These are phyloP conservation scores for Erodium moschatum DNA, from an alignment of 441 rosid genomes.

Conservation along the genomic window DNA sequence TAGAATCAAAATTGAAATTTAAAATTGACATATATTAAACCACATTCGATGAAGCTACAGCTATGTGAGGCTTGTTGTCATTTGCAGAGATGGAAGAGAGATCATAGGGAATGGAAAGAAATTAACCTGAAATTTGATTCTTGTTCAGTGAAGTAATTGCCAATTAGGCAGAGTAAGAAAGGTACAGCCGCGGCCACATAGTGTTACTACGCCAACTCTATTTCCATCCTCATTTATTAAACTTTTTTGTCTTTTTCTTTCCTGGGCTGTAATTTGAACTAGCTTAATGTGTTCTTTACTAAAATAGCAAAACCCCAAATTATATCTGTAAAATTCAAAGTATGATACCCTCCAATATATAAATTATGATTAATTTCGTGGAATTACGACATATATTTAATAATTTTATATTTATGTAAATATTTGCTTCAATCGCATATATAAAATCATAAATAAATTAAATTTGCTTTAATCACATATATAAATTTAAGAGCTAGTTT, in stretches of 20 bases:
- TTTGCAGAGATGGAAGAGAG: not conserved
- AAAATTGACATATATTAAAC: not conserved
- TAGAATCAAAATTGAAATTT: not conserved
- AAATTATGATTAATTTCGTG: too few relatives aligned
- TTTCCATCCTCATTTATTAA: too few relatives aligned
- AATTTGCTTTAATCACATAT: too few relatives aligned
- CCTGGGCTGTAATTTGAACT: not conserved
- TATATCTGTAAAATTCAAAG: not conserved
- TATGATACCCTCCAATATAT: too few relatives aligned
- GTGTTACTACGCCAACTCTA: not conserved
- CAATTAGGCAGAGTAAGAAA: too few relatives aligned
- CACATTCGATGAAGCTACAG: constrained; percentile 5
- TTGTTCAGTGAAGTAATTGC: constrained; percentile 1
- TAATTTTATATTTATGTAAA: too few relatives aligned
- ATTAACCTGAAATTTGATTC: not conserved
- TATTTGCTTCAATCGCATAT: too few relatives aligned
- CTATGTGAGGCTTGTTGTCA: not conserved
- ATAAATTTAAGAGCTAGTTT: too few relatives aligned
- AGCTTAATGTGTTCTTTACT: not conserved
- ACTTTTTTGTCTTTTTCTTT: too few relatives aligned
- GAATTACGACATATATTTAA: too few relatives aligned
- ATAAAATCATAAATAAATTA: too few relatives aligned
- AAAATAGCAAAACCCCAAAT: not conserved
- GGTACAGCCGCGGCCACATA: not conserved
- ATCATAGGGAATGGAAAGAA: not conserved